phyloP scores from a whole-genome alignment of 805 yeast genomes.

The Teunomyces lycoperdinae region DNA sequence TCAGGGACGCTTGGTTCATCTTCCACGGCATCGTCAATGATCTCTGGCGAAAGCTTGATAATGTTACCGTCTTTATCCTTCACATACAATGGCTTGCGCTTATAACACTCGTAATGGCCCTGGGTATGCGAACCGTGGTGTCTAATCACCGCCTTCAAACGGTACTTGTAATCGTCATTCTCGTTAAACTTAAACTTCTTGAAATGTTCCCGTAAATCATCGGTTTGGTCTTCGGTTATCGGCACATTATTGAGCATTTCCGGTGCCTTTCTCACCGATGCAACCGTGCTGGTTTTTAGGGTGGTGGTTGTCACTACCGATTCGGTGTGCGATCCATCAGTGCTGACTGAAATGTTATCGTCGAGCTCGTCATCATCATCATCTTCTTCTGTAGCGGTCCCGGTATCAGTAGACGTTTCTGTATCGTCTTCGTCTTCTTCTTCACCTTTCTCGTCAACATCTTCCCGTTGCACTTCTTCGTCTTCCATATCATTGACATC shows the following conservation, averaged over 20 bases:
- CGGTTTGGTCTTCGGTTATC: slow-evolving; percentile 37
- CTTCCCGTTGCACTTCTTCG: slow-evolving; percentile 36
- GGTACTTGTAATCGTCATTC: slow-evolving; percentile 47
- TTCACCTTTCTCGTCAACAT: slow-evolving; percentile 32
- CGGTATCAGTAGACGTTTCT: slow-evolving; percentile 10
- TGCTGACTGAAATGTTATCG: slow-evolving; percentile 12
- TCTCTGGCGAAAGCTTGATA: slow-evolving; percentile 41
- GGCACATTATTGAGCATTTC: slow-evolving; percentile 37
- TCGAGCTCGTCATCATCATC: slow-evolving; percentile 14
- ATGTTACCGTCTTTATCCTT: slow-evolving; percentile 42
- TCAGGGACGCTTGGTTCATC: slow-evolving; percentile 8
- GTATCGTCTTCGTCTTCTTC: slow-evolving; percentile 25
- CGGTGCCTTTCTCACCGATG: slow-evolving; percentile 10
- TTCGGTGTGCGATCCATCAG: slow-evolving; percentile 9
- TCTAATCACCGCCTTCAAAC: slow-evolving; percentile 68
- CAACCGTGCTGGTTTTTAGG: slow-evolving; percentile 6
- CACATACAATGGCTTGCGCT: slow-evolving; percentile 65
- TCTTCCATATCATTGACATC: slow-evolving; percentile 29
- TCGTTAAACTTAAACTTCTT: slow-evolving; percentile 38
- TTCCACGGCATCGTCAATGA: slow-evolving; percentile 24
- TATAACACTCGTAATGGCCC: slow-evolving; percentile 90
- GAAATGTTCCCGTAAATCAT: slow-evolving; percentile 34
- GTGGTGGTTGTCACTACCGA: slow-evolving; percentile 6
- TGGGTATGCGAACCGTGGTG: slow-evolving; percentile 86
- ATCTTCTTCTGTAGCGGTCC: slow-evolving; percentile 14